Base-by-base conservation (phyloP, 2,329 filamentous ascomycete species). In the Rhytidhysteron rufulum region DNA sequence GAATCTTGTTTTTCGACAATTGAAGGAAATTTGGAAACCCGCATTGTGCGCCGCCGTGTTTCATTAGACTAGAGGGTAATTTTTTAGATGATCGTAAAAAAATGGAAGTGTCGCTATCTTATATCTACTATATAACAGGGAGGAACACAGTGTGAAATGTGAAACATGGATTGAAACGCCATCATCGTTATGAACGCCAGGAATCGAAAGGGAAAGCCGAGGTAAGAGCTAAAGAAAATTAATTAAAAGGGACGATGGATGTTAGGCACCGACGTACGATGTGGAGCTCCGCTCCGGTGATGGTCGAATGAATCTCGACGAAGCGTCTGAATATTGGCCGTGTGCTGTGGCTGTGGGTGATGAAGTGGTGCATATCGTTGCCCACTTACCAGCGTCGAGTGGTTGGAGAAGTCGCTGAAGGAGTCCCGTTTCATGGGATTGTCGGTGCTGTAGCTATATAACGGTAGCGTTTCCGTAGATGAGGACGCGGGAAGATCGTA, bases 381-480 rank as follows among this genome's bases (percentile, higher is more conserved):
- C 3, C 69, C 70, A 31, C 58, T 72, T 21, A 70, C 55, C 5
- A 72, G 47, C 1, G 58, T 62, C 5, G 53, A 57, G 22, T 50
- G 48, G 6, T 48, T 54, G 3, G 57, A 37, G 11, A 53, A 43
- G 3, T 49, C 51, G 9, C 44, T 37, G 2, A 53, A 43, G 3
- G 60, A 60, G 24, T 54, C 53, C 16, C 53, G 50, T 41, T 63
- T 67, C 16, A 52, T 53, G 22, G 53, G 49, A 37, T 53, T 58
- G 9, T 53, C 58, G 24, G 57, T 58, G 31, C 54, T 60, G 45
- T 69, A 71, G 36, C 61, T 62, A 43, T 72, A 72, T 3, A 47
- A 55, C 17, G 13, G 53, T 16, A 34, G 41, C 40, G 30, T 53
- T 48, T 43, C 53, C 49, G 17, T 39, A 31, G 43, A 44, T 20